Conservation (phyloP, 164 flowering plant species). For the Liquidambar formosana region DNA sequence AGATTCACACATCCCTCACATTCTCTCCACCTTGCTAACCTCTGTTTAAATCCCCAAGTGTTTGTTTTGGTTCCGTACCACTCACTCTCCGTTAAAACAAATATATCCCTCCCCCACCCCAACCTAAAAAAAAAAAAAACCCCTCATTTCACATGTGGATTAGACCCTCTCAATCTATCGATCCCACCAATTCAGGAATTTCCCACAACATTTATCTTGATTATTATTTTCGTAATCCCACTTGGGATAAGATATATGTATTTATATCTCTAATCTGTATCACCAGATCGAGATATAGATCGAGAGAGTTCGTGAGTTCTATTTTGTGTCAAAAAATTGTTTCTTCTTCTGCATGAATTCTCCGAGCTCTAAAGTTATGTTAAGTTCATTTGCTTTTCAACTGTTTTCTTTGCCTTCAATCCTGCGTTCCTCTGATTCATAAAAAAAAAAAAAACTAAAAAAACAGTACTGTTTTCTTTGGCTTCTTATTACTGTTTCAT, state of each 20-base stretch:
- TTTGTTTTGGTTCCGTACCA: not conserved
- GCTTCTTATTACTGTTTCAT: slow-evolving; percentile 3
- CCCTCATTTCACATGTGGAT: slow-evolving; percentile 4
- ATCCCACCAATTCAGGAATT: not conserved
- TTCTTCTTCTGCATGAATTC: too few species aligned
- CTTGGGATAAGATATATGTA: slow-evolving; percentile 10
- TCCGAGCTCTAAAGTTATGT: too few species aligned
- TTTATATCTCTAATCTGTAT: slow-evolving; percentile 8
- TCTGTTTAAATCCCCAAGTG: not conserved
- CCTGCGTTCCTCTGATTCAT: too few species aligned
- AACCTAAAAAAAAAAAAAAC: not conserved
- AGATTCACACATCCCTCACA: not conserved
- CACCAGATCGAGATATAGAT: too few species aligned
- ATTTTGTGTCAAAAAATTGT: too few species aligned
- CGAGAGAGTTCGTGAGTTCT: too few species aligned
- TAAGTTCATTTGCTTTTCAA: too few species aligned
- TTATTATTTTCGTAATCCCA: slow-evolving; percentile 1
- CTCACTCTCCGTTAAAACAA: not conserved
- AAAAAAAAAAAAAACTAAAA: too few species aligned
- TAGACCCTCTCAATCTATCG: slow-evolving; percentile 7
- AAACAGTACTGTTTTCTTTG: too few species aligned
- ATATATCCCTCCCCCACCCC: not conserved
- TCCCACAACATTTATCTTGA: too few species aligned
- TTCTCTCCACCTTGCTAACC: not conserved
- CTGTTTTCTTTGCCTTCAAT: too few species aligned